phyloP scores from a whole-genome alignment of 23 red algal species.

The Gracilaria vermiculophylla region DNA sequence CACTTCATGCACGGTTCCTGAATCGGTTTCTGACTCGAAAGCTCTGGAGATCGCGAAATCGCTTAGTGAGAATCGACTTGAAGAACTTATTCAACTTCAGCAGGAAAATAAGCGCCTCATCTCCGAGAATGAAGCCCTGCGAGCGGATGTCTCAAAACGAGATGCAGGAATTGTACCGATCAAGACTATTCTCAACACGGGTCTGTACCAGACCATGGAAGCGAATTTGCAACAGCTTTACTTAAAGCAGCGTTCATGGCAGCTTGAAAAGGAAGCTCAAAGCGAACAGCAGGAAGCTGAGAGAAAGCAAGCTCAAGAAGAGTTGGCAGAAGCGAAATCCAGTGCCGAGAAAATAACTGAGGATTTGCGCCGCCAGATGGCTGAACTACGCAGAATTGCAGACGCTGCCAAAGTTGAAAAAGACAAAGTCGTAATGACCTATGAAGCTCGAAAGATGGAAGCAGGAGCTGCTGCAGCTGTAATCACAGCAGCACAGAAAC shows the following conservation, averaged over 20 bases:
- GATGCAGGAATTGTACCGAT: constrained; percentile 43
- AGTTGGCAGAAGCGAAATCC: constrained; percentile 29
- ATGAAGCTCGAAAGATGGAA: constrained; percentile 81
- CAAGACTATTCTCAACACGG: constrained; percentile 62
- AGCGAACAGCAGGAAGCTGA: constrained; percentile 50
- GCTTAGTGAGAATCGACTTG: constrained; percentile 26
- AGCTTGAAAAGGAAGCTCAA: constrained; percentile 30
- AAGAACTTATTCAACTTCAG: constrained; percentile 39
- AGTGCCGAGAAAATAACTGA: constrained; percentile 37
- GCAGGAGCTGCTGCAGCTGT: constrained; percentile 35
- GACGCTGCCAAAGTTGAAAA: constrained; percentile 71
- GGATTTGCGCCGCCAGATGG: constrained; percentile 50
- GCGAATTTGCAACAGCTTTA: constrained; percentile 73
- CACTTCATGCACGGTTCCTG: background rate
- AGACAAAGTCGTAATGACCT: constrained; percentile 73
- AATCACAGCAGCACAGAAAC: constrained; percentile 35
- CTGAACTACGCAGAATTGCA: constrained; percentile 54
- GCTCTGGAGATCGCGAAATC: constrained; percentile 13
- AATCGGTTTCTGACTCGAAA: background rate
- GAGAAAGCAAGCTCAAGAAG: constrained; percentile 25
- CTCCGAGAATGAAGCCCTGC: constrained; percentile 40
- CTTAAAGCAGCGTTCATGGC: constrained; percentile 51
- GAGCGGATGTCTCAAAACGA: constrained; percentile 40
- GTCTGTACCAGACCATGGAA: constrained; percentile 79
- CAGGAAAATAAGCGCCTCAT: constrained; percentile 48